A percentile compares a stretch with the other conserved stretches of the same genome.
These are phyloP conservation scores for Penicillium sp. DNA, from an alignment of 2,329 filamentous ascomycete species.

Conservation along the genomic window DNA sequence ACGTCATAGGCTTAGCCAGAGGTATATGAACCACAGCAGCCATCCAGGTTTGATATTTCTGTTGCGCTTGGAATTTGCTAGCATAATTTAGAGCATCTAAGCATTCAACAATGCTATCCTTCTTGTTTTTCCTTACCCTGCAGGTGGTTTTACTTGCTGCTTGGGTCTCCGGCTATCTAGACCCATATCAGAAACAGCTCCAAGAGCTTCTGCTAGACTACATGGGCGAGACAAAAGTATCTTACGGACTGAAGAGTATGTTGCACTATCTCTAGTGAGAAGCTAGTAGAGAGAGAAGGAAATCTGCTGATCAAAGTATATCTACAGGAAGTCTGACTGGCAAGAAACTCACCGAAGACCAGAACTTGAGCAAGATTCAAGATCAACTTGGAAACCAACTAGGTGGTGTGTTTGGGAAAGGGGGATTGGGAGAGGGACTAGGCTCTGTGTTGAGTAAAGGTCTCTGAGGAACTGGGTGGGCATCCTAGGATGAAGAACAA, in stretches of 20 bases:
- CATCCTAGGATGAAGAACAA: background rate
- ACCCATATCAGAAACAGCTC: conserved; percentile 29
- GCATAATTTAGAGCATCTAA: background rate
- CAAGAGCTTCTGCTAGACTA: conserved; percentile 31
- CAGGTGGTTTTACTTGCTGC: conserved; percentile 21
- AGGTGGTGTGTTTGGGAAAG: conserved; percentile 25
- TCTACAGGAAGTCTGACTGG: conserved; percentile 23
- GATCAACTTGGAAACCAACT: conserved; percentile 24
- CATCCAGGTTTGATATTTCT: background rate
- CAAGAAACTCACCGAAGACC: conserved; percentile 26
- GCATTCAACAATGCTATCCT: conserved; percentile 14
- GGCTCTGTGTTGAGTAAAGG: conserved; percentile 24
- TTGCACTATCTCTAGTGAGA: background rate
- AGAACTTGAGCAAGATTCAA: conserved; percentile 29
- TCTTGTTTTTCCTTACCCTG: conserved; percentile 17
- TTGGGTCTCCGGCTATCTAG: conserved; percentile 32
- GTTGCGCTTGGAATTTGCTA: background rate
- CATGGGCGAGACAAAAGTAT: conserved; percentile 32
- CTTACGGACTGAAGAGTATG: conserved; percentile 29
- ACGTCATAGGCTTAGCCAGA: conserved; percentile 21
- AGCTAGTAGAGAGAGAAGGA: background rate
- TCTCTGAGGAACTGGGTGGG: conserved; percentile 6
- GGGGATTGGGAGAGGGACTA: conserved; percentile 21
- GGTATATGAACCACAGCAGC: background rate
- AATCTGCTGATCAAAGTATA: background rate